Evolutionary conservation across 2,329 filamentous ascomycete genomes (phyloP).

Genomic region (Pseudocercospora pini-densiflorae): DNA sequence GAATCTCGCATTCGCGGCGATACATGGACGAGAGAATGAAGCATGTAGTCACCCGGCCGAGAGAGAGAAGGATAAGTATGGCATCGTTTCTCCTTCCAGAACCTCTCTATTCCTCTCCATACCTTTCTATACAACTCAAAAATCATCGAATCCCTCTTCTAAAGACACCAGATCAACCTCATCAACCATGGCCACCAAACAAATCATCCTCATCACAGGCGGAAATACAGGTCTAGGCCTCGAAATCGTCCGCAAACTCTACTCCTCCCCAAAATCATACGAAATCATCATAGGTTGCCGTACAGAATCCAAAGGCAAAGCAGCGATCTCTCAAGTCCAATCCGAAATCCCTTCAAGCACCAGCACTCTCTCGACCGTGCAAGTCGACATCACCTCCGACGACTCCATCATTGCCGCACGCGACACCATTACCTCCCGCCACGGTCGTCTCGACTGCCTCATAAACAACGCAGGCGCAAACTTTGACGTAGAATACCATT

Average conservation of each 20-base stretch:
- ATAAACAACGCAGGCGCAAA: constrained; percentile 62
- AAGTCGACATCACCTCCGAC: constrained; percentile 61
- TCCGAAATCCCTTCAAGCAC: constrained; percentile 46
- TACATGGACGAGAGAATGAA: not conserved
- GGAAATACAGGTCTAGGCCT: constrained; percentile 62
- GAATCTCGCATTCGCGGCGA: no score
- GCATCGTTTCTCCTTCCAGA: not conserved
- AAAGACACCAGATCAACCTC: not conserved
- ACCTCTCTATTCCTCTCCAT: not conserved
- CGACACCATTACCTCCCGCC: constrained; percentile 47
- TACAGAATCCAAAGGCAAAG: constrained; percentile 55
- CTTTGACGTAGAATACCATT: constrained; percentile 47
- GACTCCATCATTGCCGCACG: constrained; percentile 55
- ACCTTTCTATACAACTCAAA: not conserved
- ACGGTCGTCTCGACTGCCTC: constrained; percentile 56
- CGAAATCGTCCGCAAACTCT: constrained; percentile 61
- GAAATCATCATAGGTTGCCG: constrained; percentile 62
- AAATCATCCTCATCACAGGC: constrained; percentile 61
- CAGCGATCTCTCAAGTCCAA: constrained; percentile 50
- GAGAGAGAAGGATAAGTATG: not conserved
- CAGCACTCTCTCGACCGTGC: constrained; percentile 53
- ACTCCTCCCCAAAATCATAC: constrained; percentile 55
- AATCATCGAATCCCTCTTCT: not conserved
- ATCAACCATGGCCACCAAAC: constrained; percentile 32
- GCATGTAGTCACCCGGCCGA: not conserved